Conservation (phyloP, 2,329 filamentous ascomycete species). For the Cadophora malorum region DNA sequence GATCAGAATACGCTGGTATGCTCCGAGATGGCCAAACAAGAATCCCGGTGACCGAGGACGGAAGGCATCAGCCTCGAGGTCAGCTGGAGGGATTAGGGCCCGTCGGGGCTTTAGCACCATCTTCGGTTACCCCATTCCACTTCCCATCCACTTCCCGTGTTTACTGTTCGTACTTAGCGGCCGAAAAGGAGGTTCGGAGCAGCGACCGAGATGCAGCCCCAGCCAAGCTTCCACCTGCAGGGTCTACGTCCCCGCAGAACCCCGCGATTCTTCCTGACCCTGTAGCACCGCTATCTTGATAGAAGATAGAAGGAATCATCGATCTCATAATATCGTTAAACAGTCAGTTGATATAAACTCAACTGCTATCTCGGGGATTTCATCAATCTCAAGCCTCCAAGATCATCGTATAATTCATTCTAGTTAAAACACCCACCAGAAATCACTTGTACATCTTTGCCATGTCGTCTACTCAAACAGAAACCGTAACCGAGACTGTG, state of each 20-base stretch:
- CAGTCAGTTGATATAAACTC: neutral
- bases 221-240: neutral
- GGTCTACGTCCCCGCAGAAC: neutral
- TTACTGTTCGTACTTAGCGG: neutral
- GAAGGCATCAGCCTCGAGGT: neutral
- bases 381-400: neutral
- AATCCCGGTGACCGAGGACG: neutral
- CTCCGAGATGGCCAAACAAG: neutral
- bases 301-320: no score
- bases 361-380: neutral
- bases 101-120: neutral
- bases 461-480: neutral
- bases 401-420: neutral
- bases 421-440: neutral
- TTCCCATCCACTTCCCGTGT: neutral
- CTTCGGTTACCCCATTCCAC: no score
- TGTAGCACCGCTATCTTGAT: neutral
- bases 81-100: neutral
- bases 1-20: neutral
- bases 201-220: neutral
- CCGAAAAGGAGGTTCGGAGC: neutral
- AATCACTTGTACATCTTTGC: neutral
- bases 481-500: neutral
- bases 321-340: neutral
- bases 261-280: neutral